phyloP scores from a whole-genome alignment of 2,329 filamentous ascomycete species.

The Colletotrichum liriopes region DNA sequence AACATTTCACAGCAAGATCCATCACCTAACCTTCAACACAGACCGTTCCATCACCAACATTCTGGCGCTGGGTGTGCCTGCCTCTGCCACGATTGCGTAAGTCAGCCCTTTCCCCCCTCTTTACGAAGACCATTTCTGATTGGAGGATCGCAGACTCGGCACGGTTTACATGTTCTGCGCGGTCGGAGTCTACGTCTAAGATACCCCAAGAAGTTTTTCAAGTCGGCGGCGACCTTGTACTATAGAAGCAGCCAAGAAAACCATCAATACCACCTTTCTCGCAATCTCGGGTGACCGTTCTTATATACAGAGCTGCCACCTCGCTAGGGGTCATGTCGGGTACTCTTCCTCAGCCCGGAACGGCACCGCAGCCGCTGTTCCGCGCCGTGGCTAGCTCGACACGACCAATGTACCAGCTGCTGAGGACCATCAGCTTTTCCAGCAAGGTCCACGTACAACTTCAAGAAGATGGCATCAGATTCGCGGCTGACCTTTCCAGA shows the following conservation, averaged over 20 bases:
- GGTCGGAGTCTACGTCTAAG: constrained; percentile 96
- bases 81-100: constrained; percentile 92
- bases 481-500: constrained; percentile 89
- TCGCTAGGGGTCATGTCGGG: constrained; percentile 44
- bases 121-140: constrained; percentile 22
- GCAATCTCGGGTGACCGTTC: constrained; percentile 29
- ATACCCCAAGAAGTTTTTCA: constrained; percentile 59
- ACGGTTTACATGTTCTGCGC: constrained; percentile 99
- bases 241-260: constrained; percentile 44
- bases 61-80: constrained; percentile 84
- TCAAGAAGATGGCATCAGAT: constrained; percentile 86
- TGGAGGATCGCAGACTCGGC: constrained; percentile 76
- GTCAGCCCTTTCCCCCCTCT: constrained; percentile 52
- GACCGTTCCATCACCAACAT: constrained; percentile 87
- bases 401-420: constrained; percentile 78
- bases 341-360: constrained; percentile 44
- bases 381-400: constrained; percentile 85
- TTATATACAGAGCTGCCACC: neutral
- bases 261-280: constrained; percentile 25
- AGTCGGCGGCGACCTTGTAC: constrained; percentile 44
- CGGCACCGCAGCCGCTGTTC: constrained; percentile 69
- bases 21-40: constrained; percentile 57
- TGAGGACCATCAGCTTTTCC: constrained; percentile 72
- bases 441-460: constrained; percentile 79
- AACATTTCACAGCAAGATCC: neutral